A percentile compares a stretch with the other conserved stretches of the same genome.
These are phyloP conservation scores for Pseudocercospora fuligena DNA, from an alignment of 2,329 filamentous ascomycete genomes.

Conservation along the genomic window DNA sequence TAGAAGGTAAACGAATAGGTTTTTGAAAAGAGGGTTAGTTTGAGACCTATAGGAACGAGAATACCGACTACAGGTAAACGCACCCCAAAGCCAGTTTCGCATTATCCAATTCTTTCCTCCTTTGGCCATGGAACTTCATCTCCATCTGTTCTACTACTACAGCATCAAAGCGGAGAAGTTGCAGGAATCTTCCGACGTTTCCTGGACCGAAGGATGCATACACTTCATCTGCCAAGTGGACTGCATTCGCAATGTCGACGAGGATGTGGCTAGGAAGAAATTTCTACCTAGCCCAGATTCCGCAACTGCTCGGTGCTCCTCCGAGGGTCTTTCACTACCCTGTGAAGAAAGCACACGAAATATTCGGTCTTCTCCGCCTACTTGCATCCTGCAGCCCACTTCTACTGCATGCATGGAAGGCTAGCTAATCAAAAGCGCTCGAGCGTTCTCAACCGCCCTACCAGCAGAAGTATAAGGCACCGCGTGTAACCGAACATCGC, in stretches of 20 bases:
- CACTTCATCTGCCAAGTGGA: neutral
- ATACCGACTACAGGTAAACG: too few species aligned
- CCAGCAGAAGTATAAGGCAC: neutral
- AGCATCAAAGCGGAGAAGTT: neutral
- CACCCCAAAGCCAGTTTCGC: neutral
- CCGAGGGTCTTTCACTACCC: neutral
- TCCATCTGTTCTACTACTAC: neutral
- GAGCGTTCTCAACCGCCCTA: conserved; percentile 6
- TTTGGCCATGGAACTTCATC: neutral
- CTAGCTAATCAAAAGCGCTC: neutral
- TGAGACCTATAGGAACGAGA: too few species aligned
- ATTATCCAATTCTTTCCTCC: neutral
- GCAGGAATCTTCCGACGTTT: neutral
- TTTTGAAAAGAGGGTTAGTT: too few species aligned
- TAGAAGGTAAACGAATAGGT: too few species aligned
- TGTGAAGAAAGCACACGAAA: neutral
- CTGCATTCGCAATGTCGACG: neutral
- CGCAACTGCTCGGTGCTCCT: neutral
- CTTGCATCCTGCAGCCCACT: neutral
- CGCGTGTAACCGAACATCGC: conserved; percentile 6
- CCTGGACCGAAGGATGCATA: neutral
- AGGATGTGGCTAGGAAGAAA: neutral
- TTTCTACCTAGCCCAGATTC: neutral
- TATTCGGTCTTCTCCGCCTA: neutral
- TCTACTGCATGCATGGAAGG: neutral